A percentile compares a stretch with the other conserved stretches of the same genome.
Conservation (phyloP, 2,329 filamentous ascomycete species). For the Podosphaera fusca region DNA sequence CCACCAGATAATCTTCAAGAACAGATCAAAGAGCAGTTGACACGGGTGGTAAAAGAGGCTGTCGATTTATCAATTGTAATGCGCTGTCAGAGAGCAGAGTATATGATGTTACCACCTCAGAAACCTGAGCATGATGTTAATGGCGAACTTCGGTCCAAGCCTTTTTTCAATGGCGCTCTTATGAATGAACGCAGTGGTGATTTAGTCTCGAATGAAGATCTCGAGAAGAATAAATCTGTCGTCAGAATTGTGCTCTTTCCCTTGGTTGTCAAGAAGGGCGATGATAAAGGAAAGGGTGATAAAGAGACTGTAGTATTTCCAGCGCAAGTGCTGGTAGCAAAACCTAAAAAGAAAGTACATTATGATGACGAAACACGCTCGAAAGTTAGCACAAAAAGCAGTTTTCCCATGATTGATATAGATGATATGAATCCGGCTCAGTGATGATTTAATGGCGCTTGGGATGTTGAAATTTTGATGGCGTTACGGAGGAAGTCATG, state of each 20-base stretch:
- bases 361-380: conserved; percentile 7
- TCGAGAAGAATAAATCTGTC: conserved; percentile 52
- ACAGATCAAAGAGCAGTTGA: conserved; percentile 64
- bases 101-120: conserved; percentile 91
- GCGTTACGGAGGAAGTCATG: background rate
- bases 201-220: conserved; percentile 45
- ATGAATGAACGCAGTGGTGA: conserved; percentile 83
- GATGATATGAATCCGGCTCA: conserved; percentile 8
- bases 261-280: conserved; percentile 84
- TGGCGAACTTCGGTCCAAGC: conserved; percentile 68
- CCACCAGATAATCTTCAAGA: conserved; percentile 60
- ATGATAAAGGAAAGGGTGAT: conserved; percentile 66
- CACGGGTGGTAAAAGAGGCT: conserved; percentile 68
- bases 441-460: background rate
- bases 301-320: conserved; percentile 91
- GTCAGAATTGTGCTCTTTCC: conserved; percentile 91
- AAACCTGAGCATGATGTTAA: conserved; percentile 88
- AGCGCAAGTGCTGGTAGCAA: conserved; percentile 70
- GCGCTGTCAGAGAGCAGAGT: conserved; percentile 89
- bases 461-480: background rate
- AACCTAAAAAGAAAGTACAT: conserved; percentile 14
- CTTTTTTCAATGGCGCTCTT: conserved; percentile 74
- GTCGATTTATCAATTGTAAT: conserved; percentile 88
- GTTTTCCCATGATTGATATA: conserved; percentile 12
- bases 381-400: conserved; percentile 15